Base-by-base conservation (phyloP, 1,139 yeast species). In the Geotrichum candidum region DNA sequence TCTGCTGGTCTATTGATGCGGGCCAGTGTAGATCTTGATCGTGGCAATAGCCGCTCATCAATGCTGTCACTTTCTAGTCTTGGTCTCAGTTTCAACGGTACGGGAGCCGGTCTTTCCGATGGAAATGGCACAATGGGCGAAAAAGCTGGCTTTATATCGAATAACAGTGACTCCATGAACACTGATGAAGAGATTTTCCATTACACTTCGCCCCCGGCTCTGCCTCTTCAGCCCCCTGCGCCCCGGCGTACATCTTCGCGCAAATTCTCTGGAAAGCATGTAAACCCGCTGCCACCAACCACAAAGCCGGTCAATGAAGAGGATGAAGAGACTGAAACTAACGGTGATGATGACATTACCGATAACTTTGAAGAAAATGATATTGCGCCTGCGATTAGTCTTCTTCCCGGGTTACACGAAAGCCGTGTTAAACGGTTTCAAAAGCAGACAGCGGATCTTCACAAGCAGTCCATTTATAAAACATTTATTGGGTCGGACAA, bases 401-500 rank as follows among this genome's bases (percentile, higher is more conserved):
- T 38, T 5, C 45, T 38, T 1, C n/a, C 18, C n/a, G 45, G 45
- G 18, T 15, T 38, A 13, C 45, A 38, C 18, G 33, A 29, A 27
- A 51, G 38, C 11, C 33, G 53, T 6, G 18, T 29, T 15, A 54
- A 45, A 48, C 31, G 25, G 48, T 11, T 33, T 13, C 58, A 55
- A 31, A 52, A 55, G 22, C 53, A 55, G 31, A 50, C 53, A 18
- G 58, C 58, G 6, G 58, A 55, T 23, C 53, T 50, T 9, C 58
- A 55, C 46, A 55, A 55, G 23, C 58, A 55, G 23, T 31, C 58
- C n/a, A 50, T 55, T 31, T 55, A 55, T 48, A 55, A 55, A 46
- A 29, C 58, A 23, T 55, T 55, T 50, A 48, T 55, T 13, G 48
- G 48, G 23, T 22, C 58, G 23, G 29, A 27, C 13, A 55, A 55